Evolutionary conservation across 768 basidiomycete species (phyloP).

Genomic region (Lactarius trivialis): DNA sequence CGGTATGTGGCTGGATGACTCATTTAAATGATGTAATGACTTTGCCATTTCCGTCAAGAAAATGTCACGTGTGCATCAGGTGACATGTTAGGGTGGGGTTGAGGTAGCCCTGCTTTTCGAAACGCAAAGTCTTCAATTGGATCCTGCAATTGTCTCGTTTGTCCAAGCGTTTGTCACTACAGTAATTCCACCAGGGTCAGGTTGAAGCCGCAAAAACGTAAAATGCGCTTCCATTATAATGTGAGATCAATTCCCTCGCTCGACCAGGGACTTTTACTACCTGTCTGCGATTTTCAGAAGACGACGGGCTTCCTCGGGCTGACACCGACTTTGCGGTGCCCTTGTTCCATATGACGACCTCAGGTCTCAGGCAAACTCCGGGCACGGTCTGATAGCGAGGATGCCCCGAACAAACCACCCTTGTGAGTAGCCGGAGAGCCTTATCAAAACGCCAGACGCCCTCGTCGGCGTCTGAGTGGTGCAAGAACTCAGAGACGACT

Average conservation of each 20-base stretch:
- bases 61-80: too few relatives aligned
- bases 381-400: background rate
- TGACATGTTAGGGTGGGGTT: too few relatives aligned
- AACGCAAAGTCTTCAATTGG: background rate
- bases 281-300: background rate
- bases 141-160: background rate
- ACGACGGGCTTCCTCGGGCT: background rate
- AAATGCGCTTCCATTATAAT: background rate
- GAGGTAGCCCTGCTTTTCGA: too few relatives aligned
- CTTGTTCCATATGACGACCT: background rate
- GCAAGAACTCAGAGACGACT: slow-evolving; percentile 4
- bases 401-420: background rate
- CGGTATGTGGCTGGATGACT: too few relatives aligned
- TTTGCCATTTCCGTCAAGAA: too few relatives aligned
- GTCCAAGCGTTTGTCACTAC: too few relatives aligned
- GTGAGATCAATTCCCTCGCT: background rate
- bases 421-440: background rate
- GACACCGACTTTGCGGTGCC: background rate
- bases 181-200: background rate
- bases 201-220: background rate
- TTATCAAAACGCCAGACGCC: background rate
- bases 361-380: background rate
- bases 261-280: background rate
- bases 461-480: slow-evolving; percentile 4
- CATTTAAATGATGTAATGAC: too few relatives aligned